phyloP scores from a whole-genome alignment of 2,329 filamentous ascomycete genomes.

The Microsporum canis region DNA sequence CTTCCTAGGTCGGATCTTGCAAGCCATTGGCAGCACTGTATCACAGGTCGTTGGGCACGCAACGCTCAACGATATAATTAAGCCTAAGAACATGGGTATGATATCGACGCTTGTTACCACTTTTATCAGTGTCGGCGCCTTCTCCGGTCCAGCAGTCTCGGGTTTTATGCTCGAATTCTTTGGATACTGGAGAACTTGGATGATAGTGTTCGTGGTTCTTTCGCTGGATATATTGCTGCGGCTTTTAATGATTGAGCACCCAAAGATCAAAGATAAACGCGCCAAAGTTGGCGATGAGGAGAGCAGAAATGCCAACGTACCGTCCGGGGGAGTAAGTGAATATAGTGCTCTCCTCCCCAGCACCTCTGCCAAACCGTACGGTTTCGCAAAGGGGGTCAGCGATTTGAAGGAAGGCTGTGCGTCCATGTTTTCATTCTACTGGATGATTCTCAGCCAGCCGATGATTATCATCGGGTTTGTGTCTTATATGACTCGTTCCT shows the following conservation, averaged over 20 bases:
- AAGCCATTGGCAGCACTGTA: not conserved
- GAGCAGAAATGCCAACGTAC: not conserved
- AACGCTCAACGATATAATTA: not conserved
- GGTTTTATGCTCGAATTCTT: not conserved
- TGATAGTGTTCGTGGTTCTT: not conserved
- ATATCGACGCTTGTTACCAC: not conserved
- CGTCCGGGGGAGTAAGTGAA: not conserved
- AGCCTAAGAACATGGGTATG: not conserved
- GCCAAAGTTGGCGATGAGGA: not conserved
- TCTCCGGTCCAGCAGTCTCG: not conserved
- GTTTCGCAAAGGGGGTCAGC: not conserved
- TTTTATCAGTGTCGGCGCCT: not conserved
- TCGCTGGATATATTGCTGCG: not conserved
- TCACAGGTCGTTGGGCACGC: not conserved
- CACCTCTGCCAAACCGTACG: not conserved
- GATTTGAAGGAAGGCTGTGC: not conserved
- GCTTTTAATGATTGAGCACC: not conserved
- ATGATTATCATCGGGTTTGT: not conserved
- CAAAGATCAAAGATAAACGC: not conserved
- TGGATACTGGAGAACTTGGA: not conserved
- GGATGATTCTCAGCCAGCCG: not conserved
- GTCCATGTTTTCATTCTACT: not conserved
- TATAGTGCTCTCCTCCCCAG: not conserved
- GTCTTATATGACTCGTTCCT: constrained; percentile 1
- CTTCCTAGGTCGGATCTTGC: not conserved